These are phyloP conservation scores for Bidens hawaiensis DNA, from an alignment of 140 eudicot genomes.

Conservation along the genomic window DNA sequence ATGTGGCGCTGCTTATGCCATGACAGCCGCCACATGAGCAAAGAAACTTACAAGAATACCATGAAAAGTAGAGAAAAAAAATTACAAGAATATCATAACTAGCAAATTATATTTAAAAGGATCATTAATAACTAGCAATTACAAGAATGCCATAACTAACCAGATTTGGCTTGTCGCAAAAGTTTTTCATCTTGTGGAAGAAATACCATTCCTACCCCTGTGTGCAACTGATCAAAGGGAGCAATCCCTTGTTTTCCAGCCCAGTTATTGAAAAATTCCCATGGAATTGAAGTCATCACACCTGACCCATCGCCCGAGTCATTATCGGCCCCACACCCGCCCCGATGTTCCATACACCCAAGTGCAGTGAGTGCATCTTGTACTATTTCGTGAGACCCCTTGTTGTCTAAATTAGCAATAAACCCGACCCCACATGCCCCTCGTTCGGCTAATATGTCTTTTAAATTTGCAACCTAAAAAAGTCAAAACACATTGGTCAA, in stretches of 20 bases:
- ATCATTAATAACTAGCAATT: background rate
- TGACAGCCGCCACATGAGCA: background rate
- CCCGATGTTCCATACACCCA: constrained; percentile 99
- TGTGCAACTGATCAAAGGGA: constrained; percentile 70
- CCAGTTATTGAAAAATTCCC: constrained; percentile 88
- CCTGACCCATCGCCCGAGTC: constrained; percentile 99
- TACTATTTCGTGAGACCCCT: constrained; percentile 75
- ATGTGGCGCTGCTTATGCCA: background rate
- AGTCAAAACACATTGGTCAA: constrained; percentile 8
- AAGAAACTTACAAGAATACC: no score
- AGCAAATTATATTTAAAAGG: no score
- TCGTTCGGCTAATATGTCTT: constrained; percentile 83
- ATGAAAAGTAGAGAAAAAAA: no score
- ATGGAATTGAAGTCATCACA: constrained; percentile 89
- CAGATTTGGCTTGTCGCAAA: constrained; percentile 68
- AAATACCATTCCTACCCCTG: constrained; percentile 98
- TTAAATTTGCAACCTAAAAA: constrained; percentile 78
- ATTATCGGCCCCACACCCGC: constrained; percentile 98
- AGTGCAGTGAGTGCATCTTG: constrained; percentile 97
- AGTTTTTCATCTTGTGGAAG: constrained; percentile 66
- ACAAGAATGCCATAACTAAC: constrained; percentile 34
- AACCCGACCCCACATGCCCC: constrained; percentile 99
- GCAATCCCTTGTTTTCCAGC: constrained; percentile 74
- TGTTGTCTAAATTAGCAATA: constrained; percentile 93
- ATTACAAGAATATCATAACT: no score